Percentiles rank a stretch among this genome's conserved stretches.
Conservation (phyloP, 176 grass and related monocot genomes). For the Aegilops speltoides region DNA sequence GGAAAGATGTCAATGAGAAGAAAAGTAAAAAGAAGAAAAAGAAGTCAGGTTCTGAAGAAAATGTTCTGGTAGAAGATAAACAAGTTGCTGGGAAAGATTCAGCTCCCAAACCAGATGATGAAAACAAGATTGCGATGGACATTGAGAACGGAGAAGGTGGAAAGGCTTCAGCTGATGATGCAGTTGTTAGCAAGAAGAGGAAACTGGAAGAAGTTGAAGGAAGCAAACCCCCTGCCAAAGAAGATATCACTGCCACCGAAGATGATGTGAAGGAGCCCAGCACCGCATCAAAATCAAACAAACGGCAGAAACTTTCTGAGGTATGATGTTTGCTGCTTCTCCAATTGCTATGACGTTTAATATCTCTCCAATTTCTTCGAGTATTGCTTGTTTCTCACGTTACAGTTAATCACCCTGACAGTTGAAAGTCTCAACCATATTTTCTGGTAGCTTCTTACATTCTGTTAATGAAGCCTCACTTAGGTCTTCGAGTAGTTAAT, state of each 20-base stretch:
- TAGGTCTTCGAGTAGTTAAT: neutral
- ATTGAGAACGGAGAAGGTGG: constrained; percentile 33
- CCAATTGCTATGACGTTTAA: constrained; percentile 5
- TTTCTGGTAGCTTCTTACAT: neutral
- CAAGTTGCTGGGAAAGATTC: constrained; percentile 32
- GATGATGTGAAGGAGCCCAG: constrained; percentile 29
- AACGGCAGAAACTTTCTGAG: constrained; percentile 69
- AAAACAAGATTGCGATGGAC: constrained; percentile 41
- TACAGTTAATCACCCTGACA: neutral
- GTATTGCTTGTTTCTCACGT: neutral
- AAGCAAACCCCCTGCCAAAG: constrained; percentile 20
- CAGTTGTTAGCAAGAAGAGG: constrained; percentile 50
- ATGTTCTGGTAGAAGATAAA: constrained; percentile 38
- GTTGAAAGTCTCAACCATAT: neutral
- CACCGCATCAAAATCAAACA: constrained; percentile 36
- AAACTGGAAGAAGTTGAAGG: constrained; percentile 50
- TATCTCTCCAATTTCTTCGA: neutral
- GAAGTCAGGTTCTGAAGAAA: constrained; percentile 51
- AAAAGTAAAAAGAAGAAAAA: constrained; percentile 53
- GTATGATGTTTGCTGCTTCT: constrained; percentile 31
- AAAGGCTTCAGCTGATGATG: constrained; percentile 33
- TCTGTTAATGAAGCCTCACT: neutral
- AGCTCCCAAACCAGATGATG: constrained; percentile 32
- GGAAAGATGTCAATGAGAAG: constrained; percentile 30
- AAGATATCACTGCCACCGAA: constrained; percentile 28